Base-by-base conservation (phyloP, 2,329 filamentous ascomycete species). In the Pestalotiopsis sp. region DNA sequence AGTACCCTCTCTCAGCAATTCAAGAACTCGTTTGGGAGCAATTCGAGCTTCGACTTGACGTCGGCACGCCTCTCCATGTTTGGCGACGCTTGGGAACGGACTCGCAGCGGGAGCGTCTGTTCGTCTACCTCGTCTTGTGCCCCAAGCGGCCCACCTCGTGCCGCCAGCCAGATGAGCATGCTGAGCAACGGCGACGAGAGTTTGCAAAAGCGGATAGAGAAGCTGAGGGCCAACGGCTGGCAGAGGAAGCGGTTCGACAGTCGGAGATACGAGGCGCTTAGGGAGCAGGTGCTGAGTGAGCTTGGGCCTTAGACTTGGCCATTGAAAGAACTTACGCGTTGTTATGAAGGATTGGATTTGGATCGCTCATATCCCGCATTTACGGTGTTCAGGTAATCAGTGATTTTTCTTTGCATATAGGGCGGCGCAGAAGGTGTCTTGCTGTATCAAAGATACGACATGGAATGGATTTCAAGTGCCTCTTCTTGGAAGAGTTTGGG, bases 191-290 rank as follows among this genome's bases (percentile, higher is more conserved):
- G 67, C n/a, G 75, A 73, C 64, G 72, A 71, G 63, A 70, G 65
- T 17, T 76, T 87, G 2, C 79, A 81, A 68, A 80, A 83, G 6
- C 82, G 87, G 26, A 88, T 89, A 70, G 85, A 87, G 76, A 81
- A 83, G 10, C 77, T 89, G 11, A 82, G 85, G 22, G 82, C 82
- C n/a, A 80, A 73, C 63, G 86, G 86, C 2, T 89, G 87, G 87
- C 82, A 82, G 72, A 79, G 87, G 35, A 83, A 83, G 71, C 82
- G 87, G 24, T 89, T 89, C 70, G 84, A 89, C 69, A 77, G 78
- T 5, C 75, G 78, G 58, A 81, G 84, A 48, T 89, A 89, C 72
- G 83, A 87, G 73, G 80, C 81, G 22, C 78, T 89, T 9, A 78
- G 85, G 14, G 84, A 85, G 71, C 81, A 78, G 64, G 86, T 82